Evolutionary conservation across 768 basidiomycete genomes (phyloP), one percentile per base, ranked within the genome.

Genomic region (Termitomyces eurrhizus): DNA sequence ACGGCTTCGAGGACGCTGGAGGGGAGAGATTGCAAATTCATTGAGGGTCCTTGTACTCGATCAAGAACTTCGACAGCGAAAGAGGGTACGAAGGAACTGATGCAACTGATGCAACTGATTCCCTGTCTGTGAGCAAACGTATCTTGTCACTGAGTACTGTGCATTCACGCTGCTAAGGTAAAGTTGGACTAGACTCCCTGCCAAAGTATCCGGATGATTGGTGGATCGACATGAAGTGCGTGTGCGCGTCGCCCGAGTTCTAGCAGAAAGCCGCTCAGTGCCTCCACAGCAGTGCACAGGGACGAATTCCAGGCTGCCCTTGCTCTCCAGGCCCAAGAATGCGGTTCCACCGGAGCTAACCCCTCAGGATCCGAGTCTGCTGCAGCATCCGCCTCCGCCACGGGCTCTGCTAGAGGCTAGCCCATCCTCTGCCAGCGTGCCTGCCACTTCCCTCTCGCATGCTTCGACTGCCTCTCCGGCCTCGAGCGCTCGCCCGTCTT

Each of bases 21-120:
- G 57, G 5, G 2, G 33, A 33, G 0, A 49, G 9, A 42, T 55
- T 60, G 12, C 0, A n/a, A 5, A 29, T 9, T 4, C 24, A 32
- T 3, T 21, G 61, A 14, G 62, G 65, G 57, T 80, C 80, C 39
- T 70, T 64, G 67, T 74, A 86, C 0, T 72, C 68, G 2, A 85
- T 77, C 87, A 85, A 89, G 67, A 84, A 89, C 26, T 74, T 79
- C 3, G 77, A 74, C 50, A 73, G 73, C 11, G 78, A 73, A 63
- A 89, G 87, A 1, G 88, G 87, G 68, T 90, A 91, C 4, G 78
- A 73, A 0, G 89, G 89, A 12, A 60, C 78, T 79, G n/a, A 80
- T 64, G 61, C 82, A 82, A 21, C 21, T 21, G 21, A 21, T 21
- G 21, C 21, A 21, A 3, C 73, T 70, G 9, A 73, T 69, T 8